Evolutionary conservation across 1,284 basidiomycete species (phyloP).

Genomic region (Amylostereum chailletii): DNA sequence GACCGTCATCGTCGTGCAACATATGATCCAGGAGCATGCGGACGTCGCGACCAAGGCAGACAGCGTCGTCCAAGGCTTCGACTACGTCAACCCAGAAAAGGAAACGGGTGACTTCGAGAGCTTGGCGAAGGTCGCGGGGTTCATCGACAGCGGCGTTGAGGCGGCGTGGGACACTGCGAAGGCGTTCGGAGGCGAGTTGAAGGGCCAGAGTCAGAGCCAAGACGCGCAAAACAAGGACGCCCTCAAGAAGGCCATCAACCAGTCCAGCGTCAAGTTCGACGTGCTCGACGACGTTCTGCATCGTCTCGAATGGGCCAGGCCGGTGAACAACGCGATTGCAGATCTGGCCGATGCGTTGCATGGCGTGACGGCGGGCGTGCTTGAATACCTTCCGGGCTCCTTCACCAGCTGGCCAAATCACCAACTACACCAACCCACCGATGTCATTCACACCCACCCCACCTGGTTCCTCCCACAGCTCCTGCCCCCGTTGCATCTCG

Average conservation of each 20-base stretch:
- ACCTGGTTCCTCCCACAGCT: conserved; percentile 4
- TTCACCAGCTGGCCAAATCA: conserved; percentile 1
- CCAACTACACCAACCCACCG: neutral
- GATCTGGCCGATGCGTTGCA: conserved; percentile 3
- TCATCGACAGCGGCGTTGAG: neutral
- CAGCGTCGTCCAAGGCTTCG: neutral
- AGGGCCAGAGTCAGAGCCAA: neutral
- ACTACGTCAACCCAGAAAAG: neutral
- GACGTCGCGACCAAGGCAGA: neutral
- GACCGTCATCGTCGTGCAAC: neutral
- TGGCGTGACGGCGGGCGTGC: conserved; percentile 3
- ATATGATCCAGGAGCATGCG: neutral
- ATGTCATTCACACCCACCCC: neutral
- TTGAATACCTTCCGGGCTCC: conserved; percentile 5
- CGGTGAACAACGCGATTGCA: conserved; percentile 4
- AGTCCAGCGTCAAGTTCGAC: neutral
- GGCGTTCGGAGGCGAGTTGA: neutral
- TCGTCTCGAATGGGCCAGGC: conserved; percentile 7
- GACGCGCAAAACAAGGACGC: conserved; percentile 1
- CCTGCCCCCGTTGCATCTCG: conserved; percentile 1
- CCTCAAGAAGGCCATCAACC: conserved; percentile 1
- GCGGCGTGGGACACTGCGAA: neutral
- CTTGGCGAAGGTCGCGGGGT: neutral
- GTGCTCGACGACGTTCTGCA: conserved; percentile 7
- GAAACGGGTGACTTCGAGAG: neutral